phyloP scores from a whole-genome alignment of 257 asterid species.

The Anisodus acutangulus region DNA sequence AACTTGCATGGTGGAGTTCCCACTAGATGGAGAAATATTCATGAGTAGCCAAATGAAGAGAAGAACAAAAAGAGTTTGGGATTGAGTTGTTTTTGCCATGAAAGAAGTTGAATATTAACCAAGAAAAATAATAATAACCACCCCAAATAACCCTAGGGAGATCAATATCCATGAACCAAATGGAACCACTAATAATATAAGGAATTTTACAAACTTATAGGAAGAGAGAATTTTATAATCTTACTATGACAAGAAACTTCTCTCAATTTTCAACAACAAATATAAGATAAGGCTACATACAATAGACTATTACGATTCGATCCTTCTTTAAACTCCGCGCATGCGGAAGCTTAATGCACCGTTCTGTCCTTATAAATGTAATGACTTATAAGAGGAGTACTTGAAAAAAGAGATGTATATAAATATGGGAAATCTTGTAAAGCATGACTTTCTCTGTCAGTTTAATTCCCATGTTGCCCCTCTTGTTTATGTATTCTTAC shows the following conservation, averaged over 20 bases:
- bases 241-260: conserved; percentile 29
- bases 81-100: conserved; percentile 60
- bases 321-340: too few species aligned
- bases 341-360: too few species aligned
- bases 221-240: background rate
- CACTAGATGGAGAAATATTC: background rate
- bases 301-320: too few species aligned
- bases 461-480: conserved; percentile 41
- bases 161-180: conserved; percentile 86
- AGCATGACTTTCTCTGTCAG: conserved; percentile 35
- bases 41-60: conserved; percentile 41
- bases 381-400: background rate
- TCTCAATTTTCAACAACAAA: background rate
- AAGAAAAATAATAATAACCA: conserved; percentile 52
- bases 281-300: too few species aligned
- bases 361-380: background rate
- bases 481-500: conserved; percentile 36
- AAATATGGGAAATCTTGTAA: conserved; percentile 49
- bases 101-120: conserved; percentile 37
- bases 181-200: conserved; percentile 38
- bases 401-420: conserved; percentile 9
- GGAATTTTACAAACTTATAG: conserved; percentile 25
- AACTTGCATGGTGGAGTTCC: conserved; percentile 29
- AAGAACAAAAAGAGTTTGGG: conserved; percentile 37
- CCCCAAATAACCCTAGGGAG: conserved; percentile 63